These are phyloP conservation scores for Backusella macrospora DNA, from an alignment of 192 early-diverging fungal genomes.

Conservation along the genomic window DNA sequence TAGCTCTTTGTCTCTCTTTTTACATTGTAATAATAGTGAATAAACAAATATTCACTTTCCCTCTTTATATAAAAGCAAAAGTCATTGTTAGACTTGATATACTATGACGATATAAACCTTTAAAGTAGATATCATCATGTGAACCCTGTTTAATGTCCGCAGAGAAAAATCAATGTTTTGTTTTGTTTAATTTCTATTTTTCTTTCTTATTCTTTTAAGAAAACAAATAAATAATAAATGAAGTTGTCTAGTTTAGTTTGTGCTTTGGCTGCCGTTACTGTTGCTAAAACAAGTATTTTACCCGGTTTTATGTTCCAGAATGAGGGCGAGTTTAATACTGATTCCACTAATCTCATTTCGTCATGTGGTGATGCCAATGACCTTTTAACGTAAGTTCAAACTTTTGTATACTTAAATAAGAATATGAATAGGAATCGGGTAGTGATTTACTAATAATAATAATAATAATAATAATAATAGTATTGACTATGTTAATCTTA, in stretches of 20 bases:
- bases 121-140: background rate
- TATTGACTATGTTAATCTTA: conserved; percentile 47
- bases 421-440: background rate
- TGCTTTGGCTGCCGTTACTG: background rate
- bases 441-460: background rate
- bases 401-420: background rate
- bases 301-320: conserved; percentile 19
- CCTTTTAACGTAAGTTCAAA: conserved; percentile 32
- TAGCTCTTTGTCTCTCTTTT: no score
- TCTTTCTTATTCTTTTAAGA: conserved; percentile 9
- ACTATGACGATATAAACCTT: background rate
- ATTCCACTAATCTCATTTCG: conserved; percentile 34
- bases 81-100: background rate
- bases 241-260: conserved; percentile 10
- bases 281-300: conserved; percentile 1
- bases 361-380: conserved; percentile 35
- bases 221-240: background rate
- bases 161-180: background rate
- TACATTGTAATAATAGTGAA: no score
- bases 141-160: background rate
- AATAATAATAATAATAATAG: conserved; percentile 10
- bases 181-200: background rate
- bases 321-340: background rate
- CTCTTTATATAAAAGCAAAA: background rate
- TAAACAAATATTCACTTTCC: no score